Percentiles rank a stretch among this genome's conserved stretches.
phyloP scores from a whole-genome alignment of 306 rosid species.

The Castanopsis chinensis region DNA sequence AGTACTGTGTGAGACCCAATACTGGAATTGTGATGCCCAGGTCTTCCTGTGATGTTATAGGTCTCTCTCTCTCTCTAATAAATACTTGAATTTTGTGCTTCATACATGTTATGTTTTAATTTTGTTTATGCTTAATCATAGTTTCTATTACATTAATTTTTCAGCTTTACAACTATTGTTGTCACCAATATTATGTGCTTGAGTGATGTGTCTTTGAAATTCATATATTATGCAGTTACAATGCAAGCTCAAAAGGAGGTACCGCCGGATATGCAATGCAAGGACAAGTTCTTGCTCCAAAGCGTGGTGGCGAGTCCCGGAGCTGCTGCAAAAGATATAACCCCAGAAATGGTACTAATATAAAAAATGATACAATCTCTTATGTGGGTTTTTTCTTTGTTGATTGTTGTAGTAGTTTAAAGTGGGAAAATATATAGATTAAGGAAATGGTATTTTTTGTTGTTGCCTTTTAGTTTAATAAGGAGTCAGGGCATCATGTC shows the following conservation, averaged over 20 bases:
- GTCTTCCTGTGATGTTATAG: slow-evolving; percentile 78
- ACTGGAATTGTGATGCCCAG: slow-evolving; percentile 84
- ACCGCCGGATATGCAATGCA: slow-evolving; percentile 83
- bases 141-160: neutral
- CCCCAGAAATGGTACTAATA: slow-evolving; percentile 66
- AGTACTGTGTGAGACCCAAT: slow-evolving; percentile 96
- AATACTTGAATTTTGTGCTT: neutral
- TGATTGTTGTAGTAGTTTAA: neutral
- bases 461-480: slow-evolving; percentile 54
- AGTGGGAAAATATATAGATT: neutral
- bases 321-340: slow-evolving; percentile 56
- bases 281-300: slow-evolving; percentile 91
- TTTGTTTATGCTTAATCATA: neutral
- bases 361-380: neutral
- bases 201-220: neutral
- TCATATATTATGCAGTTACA: slow-evolving; percentile 49
- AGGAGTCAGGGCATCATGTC: slow-evolving; percentile 67
- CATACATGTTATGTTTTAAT: neutral
- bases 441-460: slow-evolving; percentile 21
- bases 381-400: neutral
- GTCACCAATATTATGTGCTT: too few relatives aligned
- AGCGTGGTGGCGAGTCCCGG: slow-evolving; percentile 58
- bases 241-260: slow-evolving; percentile 94
- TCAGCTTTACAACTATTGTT: neutral
- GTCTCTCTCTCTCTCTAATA: slow-evolving; percentile 34